These are phyloP conservation scores for Murraya koenigii DNA, from an alignment of 345 rosid species.

Conservation along the genomic window DNA sequence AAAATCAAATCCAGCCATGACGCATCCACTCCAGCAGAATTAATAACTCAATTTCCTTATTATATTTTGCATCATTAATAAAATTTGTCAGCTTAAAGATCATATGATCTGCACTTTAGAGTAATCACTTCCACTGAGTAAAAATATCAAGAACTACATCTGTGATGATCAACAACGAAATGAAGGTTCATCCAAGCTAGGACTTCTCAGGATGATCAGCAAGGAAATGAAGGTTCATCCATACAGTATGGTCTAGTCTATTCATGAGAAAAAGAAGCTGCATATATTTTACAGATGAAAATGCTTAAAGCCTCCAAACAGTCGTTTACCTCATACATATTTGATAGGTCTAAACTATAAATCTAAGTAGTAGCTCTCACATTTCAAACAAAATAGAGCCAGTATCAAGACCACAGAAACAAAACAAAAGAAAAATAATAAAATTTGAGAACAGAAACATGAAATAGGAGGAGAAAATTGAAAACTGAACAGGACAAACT, in stretches of 20 bases:
- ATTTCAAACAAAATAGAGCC: background rate
- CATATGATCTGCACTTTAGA: background rate
- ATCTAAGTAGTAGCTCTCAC: background rate
- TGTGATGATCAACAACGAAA: background rate
- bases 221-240: background rate
- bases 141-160: background rate
- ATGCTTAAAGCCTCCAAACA: background rate
- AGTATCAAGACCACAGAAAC: background rate
- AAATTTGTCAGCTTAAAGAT: background rate
- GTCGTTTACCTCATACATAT: background rate
- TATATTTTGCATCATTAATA: background rate
- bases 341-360: background rate
- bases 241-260: background rate
- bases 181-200: background rate
- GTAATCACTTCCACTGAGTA: background rate
- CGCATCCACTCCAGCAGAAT: background rate
- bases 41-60: background rate
- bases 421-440: background rate
- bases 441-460: background rate
- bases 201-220: background rate
- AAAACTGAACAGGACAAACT: background rate
- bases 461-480: background rate
- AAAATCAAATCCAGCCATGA: background rate
- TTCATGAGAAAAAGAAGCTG: constrained; percentile 7
- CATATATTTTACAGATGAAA: background rate